Base-by-base conservation (phyloP, 2,329 filamentous ascomycete species). In the Fusarium sp. region DNA sequence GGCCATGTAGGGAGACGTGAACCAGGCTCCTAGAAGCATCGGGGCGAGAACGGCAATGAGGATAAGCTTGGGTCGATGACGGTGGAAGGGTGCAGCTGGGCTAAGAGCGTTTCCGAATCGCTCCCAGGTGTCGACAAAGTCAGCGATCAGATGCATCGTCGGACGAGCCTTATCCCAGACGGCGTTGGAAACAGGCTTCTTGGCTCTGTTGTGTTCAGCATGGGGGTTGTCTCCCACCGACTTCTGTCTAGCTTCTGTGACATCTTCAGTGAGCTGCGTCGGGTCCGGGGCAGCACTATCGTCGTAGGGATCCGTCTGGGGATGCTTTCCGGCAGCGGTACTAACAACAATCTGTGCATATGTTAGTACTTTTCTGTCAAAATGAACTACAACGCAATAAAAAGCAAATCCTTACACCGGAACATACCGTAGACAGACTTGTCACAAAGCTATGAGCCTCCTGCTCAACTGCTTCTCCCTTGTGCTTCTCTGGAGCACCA, bases 391-490 rank as follows among this genome's bases (percentile, higher is more conserved):
- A 24, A 39, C 22, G 17, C 26, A 15, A 19, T 14, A 31, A 44
- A 51, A 50, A n/a, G 24, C 67, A 26, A 34, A n/a, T 9, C 5
- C 75, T 72, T 76, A 77, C 75, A n/a, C 76, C 73, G 14, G 72
- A 75, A 76, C 74, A 75, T 76, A 80, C 78, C 63, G 77, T 75
- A 8, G 79, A 79, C 53, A 96, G 89, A 34, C 90, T 88, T 55
- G 90, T 91, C 61, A 96, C 90, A 65, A 97, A 91, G 75, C 94
- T 94, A 71, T 87, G 91, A 1, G 94, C 94, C 77, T 97, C 93
- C 64, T 92, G 88, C 76, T 97, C 93, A 1, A 94, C 91, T 0
- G 92, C 92, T 76, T 96, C 93, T 26, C 94, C 93, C 76, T 93
- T 91, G 79, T 93, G 88, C 69, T 93, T 93, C 76, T 97, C 92